Evolutionary conservation across 441 rosid genomes (phyloP).

Genomic region (Kokia cookei): DNA sequence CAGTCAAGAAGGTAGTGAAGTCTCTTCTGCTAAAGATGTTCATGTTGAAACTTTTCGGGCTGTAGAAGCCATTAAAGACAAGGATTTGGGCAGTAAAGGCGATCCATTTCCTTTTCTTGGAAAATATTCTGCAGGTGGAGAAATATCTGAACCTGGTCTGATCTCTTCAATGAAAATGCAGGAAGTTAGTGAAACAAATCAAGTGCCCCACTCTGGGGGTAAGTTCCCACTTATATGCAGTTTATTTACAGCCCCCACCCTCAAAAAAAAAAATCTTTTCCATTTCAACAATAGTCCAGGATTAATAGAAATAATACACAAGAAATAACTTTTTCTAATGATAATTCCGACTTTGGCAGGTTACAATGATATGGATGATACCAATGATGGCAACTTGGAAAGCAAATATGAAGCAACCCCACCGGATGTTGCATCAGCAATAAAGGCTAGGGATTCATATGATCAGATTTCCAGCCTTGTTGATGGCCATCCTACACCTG

Average conservation of each 20-base stretch:
- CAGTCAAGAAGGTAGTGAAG: slow-evolving; percentile 13
- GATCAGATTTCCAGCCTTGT: slow-evolving; percentile 1
- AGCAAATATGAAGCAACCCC: slow-evolving; percentile 10
- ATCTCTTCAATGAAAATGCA: slow-evolving; percentile 15
- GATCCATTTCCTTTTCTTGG: slow-evolving; percentile 5
- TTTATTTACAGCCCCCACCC: neutral
- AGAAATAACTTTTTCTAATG: slow-evolving; percentile 6
- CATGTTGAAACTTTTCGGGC: neutral
- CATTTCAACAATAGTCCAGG: neutral
- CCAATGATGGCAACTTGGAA: slow-evolving; percentile 11
- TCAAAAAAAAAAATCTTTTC: too few species aligned
- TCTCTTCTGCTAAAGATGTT: slow-evolving; percentile 10
- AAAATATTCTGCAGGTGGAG: neutral
- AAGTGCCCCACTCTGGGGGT: slow-evolving; percentile 12
- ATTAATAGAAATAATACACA: neutral
- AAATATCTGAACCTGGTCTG: slow-evolving; percentile 13
- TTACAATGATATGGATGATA: neutral
- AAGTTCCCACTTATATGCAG: neutral
- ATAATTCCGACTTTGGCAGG: slow-evolving; percentile 18
- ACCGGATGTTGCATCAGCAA: neutral
- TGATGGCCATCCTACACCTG: slow-evolving; percentile 3
- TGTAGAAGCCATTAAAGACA: neutral
- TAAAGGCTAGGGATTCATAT: neutral
- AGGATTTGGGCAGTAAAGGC: slow-evolving; percentile 13
- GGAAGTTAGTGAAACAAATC: slow-evolving; percentile 11